Conservation (phyloP, 129 eudicot species). For the Tagetes patula region DNA sequence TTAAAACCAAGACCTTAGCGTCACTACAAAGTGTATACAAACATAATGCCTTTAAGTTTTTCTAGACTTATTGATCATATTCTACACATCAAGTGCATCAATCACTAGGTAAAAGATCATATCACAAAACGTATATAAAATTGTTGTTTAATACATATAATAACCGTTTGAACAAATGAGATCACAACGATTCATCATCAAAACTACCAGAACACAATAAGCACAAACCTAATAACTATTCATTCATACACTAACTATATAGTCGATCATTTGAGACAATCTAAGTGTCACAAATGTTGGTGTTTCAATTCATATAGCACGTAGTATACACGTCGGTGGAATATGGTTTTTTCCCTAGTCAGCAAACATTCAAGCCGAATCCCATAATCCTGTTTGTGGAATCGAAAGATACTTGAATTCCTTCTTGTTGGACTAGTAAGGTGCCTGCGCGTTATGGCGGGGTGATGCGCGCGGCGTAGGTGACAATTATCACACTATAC, state of each 20-base stretch:
- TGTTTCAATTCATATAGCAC: neutral
- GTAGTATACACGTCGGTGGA: no score
- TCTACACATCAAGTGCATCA: neutral
- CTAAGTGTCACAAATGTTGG: neutral
- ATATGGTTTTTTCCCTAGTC: no score
- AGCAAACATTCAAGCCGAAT: constrained; percentile 80
- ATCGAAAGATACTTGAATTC: constrained; percentile 81
- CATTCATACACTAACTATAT: neutral
- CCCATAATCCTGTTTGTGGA: constrained; percentile 70
- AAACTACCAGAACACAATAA: neutral
- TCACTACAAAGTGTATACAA: no score
- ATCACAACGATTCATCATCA: neutral
- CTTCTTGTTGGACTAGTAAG: constrained; percentile 70
- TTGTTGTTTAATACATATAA: constrained; percentile 15
- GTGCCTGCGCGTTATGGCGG: no score
- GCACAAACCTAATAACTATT: constrained; percentile 14
- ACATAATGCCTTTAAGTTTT: no score
- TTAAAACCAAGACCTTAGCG: no score
- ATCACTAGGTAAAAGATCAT: neutral
- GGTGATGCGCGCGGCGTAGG: no score
- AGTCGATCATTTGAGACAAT: neutral
- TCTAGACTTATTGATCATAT: neutral
- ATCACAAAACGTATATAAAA: neutral
- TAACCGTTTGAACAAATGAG: neutral
- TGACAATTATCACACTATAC: no score